phyloP scores from a whole-genome alignment of 305 asterid species.

The Rubia occidens region DNA sequence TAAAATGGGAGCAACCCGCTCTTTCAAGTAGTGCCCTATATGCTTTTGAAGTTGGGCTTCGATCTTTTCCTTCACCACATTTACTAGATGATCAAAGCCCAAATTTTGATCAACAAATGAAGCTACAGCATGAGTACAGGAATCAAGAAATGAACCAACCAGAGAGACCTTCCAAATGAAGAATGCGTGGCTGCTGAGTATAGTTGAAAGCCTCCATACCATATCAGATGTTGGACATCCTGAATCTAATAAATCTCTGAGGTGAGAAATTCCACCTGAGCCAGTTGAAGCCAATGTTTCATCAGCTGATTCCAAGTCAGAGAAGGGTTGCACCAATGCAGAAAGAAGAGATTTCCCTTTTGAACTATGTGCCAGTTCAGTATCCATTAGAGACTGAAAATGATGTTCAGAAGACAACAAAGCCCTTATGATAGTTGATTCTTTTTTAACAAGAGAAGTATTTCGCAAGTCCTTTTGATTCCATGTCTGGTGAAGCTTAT shows the following conservation, averaged over 20 bases:
- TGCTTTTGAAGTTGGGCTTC: conserved; percentile 64
- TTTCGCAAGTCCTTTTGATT: conserved; percentile 70
- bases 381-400: conserved; percentile 51
- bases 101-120: conserved; percentile 66
- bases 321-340: conserved; percentile 64
- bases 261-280: conserved; percentile 47
- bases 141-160: conserved; percentile 81
- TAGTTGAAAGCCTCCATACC: conserved; percentile 77
- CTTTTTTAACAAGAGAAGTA: conserved; percentile 67
- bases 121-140: conserved; percentile 64
- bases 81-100: conserved; percentile 86
- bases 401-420: conserved; percentile 52
- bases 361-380: conserved; percentile 46
- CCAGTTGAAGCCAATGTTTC: conserved; percentile 49
- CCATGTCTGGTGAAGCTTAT: conserved; percentile 87
- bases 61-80: conserved; percentile 56
- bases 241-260: conserved; percentile 46
- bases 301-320: conserved; percentile 80
- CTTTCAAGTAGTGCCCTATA: conserved; percentile 68
- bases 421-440: conserved; percentile 46
- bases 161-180: conserved; percentile 84
- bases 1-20: conserved; percentile 60
- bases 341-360: conserved; percentile 67
- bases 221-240: conserved; percentile 68
- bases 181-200: conserved; percentile 46